Conservation (phyloP, 192 early-diverging fungal species). For the Funneliformis geosporum region DNA sequence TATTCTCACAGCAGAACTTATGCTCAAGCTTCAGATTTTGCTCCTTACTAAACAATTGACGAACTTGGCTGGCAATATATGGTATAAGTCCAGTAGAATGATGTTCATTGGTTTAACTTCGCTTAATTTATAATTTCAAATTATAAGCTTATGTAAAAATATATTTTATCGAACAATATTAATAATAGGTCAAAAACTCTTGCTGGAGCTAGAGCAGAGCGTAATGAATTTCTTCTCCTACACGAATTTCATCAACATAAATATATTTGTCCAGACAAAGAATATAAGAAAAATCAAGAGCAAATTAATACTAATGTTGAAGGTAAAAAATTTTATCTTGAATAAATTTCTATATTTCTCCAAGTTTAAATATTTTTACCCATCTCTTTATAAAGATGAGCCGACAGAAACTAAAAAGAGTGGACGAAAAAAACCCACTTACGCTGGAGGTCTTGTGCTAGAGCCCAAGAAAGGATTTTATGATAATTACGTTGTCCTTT, state of each 20-base stretch:
- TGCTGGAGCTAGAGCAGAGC: conserved; percentile 85
- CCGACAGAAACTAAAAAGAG: conserved; percentile 42
- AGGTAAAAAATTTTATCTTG: conserved; percentile 1
- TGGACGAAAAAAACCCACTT: conserved; percentile 83
- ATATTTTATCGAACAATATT: conserved; percentile 16
- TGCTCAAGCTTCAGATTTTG: conserved; percentile 86
- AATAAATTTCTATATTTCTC: not conserved
- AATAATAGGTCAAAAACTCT: conserved; percentile 71
- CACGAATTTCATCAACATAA: conserved; percentile 95
- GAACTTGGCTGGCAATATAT: conserved; percentile 90
- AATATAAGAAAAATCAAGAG: conserved; percentile 37
- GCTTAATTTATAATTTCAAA: not conserved
- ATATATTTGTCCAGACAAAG: conserved; percentile 91
- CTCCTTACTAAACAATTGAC: conserved; percentile 94
- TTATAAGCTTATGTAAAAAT: not conserved
- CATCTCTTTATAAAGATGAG: conserved; percentile 35
- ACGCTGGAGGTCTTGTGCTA: conserved; percentile 92
- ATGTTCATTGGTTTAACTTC: not conserved
- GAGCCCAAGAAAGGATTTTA: conserved; percentile 98
- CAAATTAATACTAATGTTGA: conserved; percentile 34
- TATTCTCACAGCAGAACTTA: conserved; percentile 75
- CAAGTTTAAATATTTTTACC: not conserved
- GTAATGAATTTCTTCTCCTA: conserved; percentile 92
- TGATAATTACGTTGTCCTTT: conserved; percentile 88
- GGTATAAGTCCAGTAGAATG: conserved; percentile 48